Conservation (phyloP, 1,284 basidiomycete genomes). For the Grifola frondosa region DNA sequence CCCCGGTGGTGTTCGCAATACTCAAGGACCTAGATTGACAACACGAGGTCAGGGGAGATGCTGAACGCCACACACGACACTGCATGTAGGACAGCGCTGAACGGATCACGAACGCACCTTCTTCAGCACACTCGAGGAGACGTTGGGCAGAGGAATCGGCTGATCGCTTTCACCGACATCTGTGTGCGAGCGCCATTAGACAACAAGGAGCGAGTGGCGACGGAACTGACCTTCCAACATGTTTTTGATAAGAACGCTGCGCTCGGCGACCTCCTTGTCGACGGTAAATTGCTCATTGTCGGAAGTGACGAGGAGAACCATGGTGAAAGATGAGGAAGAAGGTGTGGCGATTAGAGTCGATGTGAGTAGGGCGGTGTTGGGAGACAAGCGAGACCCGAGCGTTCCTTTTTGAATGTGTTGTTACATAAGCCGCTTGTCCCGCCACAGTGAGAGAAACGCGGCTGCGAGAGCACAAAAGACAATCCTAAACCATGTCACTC, state of each 20-base stretch:
- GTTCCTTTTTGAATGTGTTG: slow-evolving; percentile 7
- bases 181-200: slow-evolving; percentile 32
- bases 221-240: slow-evolving; percentile 92
- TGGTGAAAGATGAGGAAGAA: slow-evolving; percentile 33
- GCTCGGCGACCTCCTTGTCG: slow-evolving; percentile 93
- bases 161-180: slow-evolving; percentile 93
- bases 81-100: not conserved
- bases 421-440: slow-evolving; percentile 30
- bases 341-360: slow-evolving; percentile 17
- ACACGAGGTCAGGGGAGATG: slow-evolving; percentile 8
- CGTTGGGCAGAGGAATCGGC: slow-evolving; percentile 95
- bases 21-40: slow-evolving; percentile 78
- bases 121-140: slow-evolving; percentile 93
- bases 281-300: slow-evolving; percentile 96
- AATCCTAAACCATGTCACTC: slow-evolving; percentile 12
- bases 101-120: slow-evolving; percentile 58
- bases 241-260: slow-evolving; percentile 96
- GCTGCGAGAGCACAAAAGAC: not conserved
- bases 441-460: slow-evolving; percentile 42
- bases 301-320: slow-evolving; percentile 86
- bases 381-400: slow-evolving; percentile 21
- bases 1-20: slow-evolving; percentile 99
- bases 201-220: too few species aligned
- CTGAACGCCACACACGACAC: slow-evolving; percentile 6
- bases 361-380: slow-evolving; percentile 13